These are phyloP conservation scores for Trichoderma gracile DNA, from an alignment of 2,329 filamentous ascomycete genomes.

Conservation along the genomic window DNA sequence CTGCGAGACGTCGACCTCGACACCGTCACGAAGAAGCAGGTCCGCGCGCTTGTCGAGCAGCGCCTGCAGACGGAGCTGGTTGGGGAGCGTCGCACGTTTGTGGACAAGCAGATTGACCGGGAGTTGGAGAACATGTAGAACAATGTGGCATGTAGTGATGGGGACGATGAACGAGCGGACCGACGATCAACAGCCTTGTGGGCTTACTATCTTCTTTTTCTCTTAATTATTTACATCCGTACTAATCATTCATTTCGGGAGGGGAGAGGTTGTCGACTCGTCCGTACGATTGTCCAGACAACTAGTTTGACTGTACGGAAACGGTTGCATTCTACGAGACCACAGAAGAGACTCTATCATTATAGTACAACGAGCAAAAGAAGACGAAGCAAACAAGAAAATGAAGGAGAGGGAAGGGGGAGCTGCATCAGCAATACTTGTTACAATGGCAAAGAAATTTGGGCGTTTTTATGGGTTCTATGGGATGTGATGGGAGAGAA, in stretches of 20 bases:
- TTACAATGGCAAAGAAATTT: slow-evolving; percentile 18
- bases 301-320: slow-evolving; percentile 10
- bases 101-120: slow-evolving; percentile 89
- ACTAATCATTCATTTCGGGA: slow-evolving; percentile 23
- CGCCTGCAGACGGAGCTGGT: slow-evolving; percentile 84
- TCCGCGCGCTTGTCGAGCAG: slow-evolving; percentile 87
- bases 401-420: too few species aligned
- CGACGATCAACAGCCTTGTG: slow-evolving; percentile 17
- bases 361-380: not conserved
- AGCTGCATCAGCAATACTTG: slow-evolving; percentile 19
- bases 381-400: not conserved
- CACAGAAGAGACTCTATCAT: not conserved
- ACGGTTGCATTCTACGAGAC: slow-evolving; percentile 15
- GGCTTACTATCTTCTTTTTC: not conserved
- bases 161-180: slow-evolving; percentile 1
- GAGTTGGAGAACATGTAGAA: slow-evolving; percentile 94
- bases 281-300: slow-evolving; percentile 21
- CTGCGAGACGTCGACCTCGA: slow-evolving; percentile 89
- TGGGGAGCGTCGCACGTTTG: slow-evolving; percentile 82
- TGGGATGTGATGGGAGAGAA: slow-evolving; percentile 9
- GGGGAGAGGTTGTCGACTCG: not conserved
- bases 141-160: slow-evolving; percentile 1
- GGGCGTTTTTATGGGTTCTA: slow-evolving; percentile 21
- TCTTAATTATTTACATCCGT: slow-evolving; percentile 22
- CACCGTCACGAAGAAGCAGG: slow-evolving; percentile 98